Percentiles rank a stretch among this genome's conserved stretches.
Evolutionary conservation across 1,284 basidiomycete genomes (phyloP).

Genomic region (Puccinia horiana): DNA sequence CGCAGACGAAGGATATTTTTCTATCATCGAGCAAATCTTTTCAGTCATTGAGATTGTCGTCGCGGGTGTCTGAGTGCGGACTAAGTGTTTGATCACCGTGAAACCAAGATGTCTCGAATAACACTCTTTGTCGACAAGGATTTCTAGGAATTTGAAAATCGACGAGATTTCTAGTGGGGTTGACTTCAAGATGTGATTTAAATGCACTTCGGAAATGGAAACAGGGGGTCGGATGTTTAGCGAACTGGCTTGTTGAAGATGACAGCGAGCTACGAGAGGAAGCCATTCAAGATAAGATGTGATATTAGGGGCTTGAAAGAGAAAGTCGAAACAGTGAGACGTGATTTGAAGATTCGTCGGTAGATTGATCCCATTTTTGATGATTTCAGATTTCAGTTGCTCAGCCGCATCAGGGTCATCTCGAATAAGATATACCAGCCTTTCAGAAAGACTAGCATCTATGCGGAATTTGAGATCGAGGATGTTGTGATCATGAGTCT

Average conservation of each 20-base stretch:
- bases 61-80: slow-evolving; percentile 24
- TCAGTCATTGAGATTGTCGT: background rate
- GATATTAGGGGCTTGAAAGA: slow-evolving; percentile 25
- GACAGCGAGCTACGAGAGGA: slow-evolving; percentile 20
- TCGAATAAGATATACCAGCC: slow-evolving; percentile 34
- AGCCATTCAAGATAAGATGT: slow-evolving; percentile 44
- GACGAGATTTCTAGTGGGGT: slow-evolving; percentile 2
- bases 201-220: slow-evolving; percentile 37
- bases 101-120: slow-evolving; percentile 18
- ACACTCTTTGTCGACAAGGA: slow-evolving; percentile 26
- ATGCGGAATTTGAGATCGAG: slow-evolving; percentile 17
- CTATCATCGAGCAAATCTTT: slow-evolving; percentile 14
- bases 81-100: slow-evolving; percentile 32
- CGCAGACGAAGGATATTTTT: background rate
- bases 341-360: slow-evolving; percentile 31
- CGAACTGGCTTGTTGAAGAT: slow-evolving; percentile 18
- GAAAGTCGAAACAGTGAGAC: slow-evolving; percentile 35
- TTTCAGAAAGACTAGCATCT: slow-evolving; percentile 25
- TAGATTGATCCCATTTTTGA: slow-evolving; percentile 40
- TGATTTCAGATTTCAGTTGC: slow-evolving; percentile 35
- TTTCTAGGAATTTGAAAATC: slow-evolving; percentile 18
- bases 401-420: slow-evolving; percentile 38
- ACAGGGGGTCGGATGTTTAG: background rate
- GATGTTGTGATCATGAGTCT: background rate
- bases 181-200: slow-evolving; percentile 32